phyloP scores from a whole-genome alignment of 129 eudicot genomes.

The Calendula officinalis region DNA sequence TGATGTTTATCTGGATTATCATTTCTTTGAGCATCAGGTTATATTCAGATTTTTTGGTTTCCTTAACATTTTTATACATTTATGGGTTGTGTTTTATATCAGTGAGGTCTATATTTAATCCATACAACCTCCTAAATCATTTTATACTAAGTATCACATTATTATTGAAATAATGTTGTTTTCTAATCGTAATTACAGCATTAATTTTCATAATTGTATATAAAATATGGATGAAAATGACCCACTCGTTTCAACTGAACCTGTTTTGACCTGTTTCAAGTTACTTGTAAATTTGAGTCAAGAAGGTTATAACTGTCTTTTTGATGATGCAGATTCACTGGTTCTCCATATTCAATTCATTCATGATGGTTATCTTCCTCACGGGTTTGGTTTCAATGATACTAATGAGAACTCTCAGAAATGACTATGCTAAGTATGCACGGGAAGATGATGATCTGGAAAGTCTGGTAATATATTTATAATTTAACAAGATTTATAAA shows the following conservation, averaged over 20 bases:
- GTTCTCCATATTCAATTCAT: constrained; percentile 94
- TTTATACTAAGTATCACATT: neutral
- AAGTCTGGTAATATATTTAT: constrained; percentile 63
- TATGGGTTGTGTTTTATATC: neutral
- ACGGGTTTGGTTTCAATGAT: constrained; percentile 92
- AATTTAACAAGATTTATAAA: neutral
- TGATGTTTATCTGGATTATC: constrained; percentile 95
- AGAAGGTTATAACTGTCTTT: neutral
- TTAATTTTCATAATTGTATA: neutral
- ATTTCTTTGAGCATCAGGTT: constrained; percentile 99
- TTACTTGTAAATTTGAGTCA: constrained; percentile 1
- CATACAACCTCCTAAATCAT: neutral
- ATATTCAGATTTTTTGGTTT: neutral
- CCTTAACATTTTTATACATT: neutral
- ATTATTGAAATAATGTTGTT: neutral
- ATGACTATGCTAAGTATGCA: constrained; percentile 93
- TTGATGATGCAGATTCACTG: constrained; percentile 68
- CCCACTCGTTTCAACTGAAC: neutral
- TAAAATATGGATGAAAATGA: neutral
- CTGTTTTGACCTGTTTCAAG: neutral
- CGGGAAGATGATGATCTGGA: constrained; percentile 93
- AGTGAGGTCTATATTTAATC: neutral
- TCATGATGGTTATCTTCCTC: constrained; percentile 93
- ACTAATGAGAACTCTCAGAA: constrained; percentile 86
- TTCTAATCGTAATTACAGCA: neutral